Evolutionary conservation across 768 basidiomycete species (phyloP).

Genomic region (Pulveroboletus sp.): DNA sequence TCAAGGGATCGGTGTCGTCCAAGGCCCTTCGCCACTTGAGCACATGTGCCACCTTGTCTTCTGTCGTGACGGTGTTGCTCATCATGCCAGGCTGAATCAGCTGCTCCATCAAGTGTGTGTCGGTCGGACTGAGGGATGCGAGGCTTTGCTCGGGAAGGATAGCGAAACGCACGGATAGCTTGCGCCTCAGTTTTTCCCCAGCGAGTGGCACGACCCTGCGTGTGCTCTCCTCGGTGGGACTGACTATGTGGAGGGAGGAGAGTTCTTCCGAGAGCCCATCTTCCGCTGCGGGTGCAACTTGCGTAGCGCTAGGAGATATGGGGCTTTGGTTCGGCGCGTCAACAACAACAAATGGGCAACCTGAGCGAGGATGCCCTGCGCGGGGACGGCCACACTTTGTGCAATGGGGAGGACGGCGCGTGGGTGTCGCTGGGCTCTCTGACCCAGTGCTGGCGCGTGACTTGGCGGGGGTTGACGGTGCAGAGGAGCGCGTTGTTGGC

Average conservation of each 20-base stretch:
- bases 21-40: constrained; percentile 33
- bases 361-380: constrained; percentile 60
- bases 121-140: constrained; percentile 48
- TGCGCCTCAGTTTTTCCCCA: constrained; percentile 14
- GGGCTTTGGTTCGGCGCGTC: constrained; percentile 26
- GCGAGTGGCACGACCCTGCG: constrained; percentile 6
- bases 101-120: constrained; percentile 45
- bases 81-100: constrained; percentile 46
- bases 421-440: constrained; percentile 23
- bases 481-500: constrained; percentile 28
- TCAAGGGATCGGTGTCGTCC: constrained; percentile 28
- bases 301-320: constrained; percentile 12
- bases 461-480: constrained; percentile 30
- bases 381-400: constrained; percentile 53
- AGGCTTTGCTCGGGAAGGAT: constrained; percentile 40
- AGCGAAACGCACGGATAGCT: constrained; percentile 31
- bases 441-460: constrained; percentile 11
- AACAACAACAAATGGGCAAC: constrained; percentile 47
- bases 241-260: constrained; percentile 44
- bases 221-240: constrained; percentile 16
- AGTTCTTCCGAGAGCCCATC: constrained; percentile 41
- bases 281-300: constrained; percentile 6
- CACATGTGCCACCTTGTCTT: constrained; percentile 30
- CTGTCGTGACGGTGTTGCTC: constrained; percentile 16
- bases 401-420: constrained; percentile 54